These are phyloP conservation scores for Paramecium biaurelia DNA, from an alignment of 73 alveolate genomes.

Conservation along the genomic window DNA sequence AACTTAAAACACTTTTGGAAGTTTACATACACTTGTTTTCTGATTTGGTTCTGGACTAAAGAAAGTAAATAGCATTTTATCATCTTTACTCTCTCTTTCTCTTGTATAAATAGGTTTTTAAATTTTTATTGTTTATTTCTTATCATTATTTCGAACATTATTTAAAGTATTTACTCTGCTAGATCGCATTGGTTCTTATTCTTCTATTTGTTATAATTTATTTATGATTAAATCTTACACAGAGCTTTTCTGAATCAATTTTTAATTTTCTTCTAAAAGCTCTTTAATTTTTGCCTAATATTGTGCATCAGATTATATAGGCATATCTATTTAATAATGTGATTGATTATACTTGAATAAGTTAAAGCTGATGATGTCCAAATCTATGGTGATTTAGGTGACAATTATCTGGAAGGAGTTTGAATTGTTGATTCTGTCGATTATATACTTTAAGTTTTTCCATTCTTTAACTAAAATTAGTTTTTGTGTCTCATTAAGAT, in stretches of 20 bases:
- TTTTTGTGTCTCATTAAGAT: neutral
- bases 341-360: neutral
- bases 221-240: neutral
- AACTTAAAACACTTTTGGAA: neutral
- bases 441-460: neutral
- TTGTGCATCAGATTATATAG: neutral
- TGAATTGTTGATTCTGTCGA: neutral
- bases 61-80: neutral
- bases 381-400: neutral
- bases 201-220: neutral
- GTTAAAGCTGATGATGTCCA: neutral
- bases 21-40: neutral
- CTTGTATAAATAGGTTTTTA: neutral
- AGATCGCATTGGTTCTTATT: neutral
- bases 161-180: neutral
- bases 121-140: neutral
- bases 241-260: neutral
- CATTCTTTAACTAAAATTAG: neutral
- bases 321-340: neutral
- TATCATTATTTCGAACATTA: neutral
- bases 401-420: neutral
- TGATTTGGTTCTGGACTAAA: neutral
- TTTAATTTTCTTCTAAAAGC: neutral
- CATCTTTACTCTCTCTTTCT: neutral
- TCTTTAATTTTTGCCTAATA: neutral